Evolutionary conservation across 129 eudicot genomes (phyloP).

Genomic region (Mikania micrantha): DNA sequence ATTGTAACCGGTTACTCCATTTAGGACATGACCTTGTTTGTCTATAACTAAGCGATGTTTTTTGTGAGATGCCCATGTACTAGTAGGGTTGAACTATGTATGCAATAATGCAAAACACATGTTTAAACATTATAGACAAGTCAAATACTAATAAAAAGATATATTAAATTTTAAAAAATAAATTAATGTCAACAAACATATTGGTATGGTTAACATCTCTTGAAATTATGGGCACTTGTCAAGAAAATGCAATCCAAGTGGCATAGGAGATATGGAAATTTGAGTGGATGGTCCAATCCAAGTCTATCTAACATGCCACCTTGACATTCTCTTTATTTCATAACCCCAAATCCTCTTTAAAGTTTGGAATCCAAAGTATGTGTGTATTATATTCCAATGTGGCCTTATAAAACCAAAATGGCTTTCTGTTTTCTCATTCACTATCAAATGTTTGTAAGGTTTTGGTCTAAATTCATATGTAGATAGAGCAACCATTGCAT

Average conservation of each 20-base stretch:
- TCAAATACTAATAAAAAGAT: background rate
- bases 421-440: slow-evolving; percentile 36
- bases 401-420: slow-evolving; percentile 42
- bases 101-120: background rate
- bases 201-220: slow-evolving; percentile 1
- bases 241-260: slow-evolving; percentile 28
- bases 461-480: slow-evolving; percentile 12
- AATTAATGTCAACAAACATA: background rate
- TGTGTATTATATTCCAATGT: slow-evolving; percentile 13
- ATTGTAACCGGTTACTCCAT: no score
- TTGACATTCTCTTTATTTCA: slow-evolving; percentile 33
- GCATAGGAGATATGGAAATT: slow-evolving; percentile 26
- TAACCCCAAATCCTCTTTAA: slow-evolving; percentile 23
- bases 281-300: slow-evolving; percentile 24
- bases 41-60: background rate
- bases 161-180: background rate
- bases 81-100: background rate
- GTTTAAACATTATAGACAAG: background rate
- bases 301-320: slow-evolving; percentile 31
- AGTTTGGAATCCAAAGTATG: slow-evolving; percentile 51
- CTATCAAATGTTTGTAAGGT: slow-evolving; percentile 34
- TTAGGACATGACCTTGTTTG: no score
- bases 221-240: slow-evolving; percentile 15
- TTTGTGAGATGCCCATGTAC: background rate
- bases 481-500: slow-evolving; percentile 35